These are phyloP conservation scores for Phytomonas sp. DNA, from an alignment of 208 protist genomes.

Conservation along the genomic window DNA sequence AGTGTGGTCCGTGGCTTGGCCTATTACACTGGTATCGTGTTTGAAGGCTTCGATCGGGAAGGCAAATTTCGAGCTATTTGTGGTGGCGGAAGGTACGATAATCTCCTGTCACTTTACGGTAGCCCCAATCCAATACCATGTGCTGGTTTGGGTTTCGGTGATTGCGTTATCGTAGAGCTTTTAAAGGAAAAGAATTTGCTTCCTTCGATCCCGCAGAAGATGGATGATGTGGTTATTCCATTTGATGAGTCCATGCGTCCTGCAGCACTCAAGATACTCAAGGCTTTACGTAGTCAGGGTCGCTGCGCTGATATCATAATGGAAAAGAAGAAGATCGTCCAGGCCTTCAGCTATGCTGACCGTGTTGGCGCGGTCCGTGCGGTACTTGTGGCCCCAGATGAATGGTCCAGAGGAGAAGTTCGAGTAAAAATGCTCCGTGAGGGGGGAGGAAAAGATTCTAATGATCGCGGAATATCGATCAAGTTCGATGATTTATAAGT, in stretches of 20 bases:
- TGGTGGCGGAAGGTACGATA: conserved; percentile 94
- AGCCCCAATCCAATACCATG: conserved; percentile 86
- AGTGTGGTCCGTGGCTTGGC: conserved; percentile 92
- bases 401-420: conserved; percentile 87
- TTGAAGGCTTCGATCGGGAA: conserved; percentile 91
- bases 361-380: conserved; percentile 83
- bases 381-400: conserved; percentile 90
- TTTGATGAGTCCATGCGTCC: conserved; percentile 90
- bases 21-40: conserved; percentile 96
- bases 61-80: conserved; percentile 92
- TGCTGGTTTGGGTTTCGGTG: conserved; percentile 94
- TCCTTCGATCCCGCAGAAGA: conserved; percentile 34
- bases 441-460: conserved; percentile 32
- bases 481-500: conserved; percentile 43
- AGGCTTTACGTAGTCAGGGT: conserved; percentile 64
- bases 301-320: conserved; percentile 87
- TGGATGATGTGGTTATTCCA: conserved; percentile 88
- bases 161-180: conserved; percentile 94
- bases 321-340: conserved; percentile 85
- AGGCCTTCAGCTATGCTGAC: conserved; percentile 94
- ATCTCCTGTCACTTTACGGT: conserved; percentile 90
- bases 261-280: conserved; percentile 67
- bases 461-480: conserved; percentile 46
- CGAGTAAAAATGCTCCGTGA: conserved; percentile 90
- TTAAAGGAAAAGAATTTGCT: conserved; percentile 88